Percentiles rank a stretch among this genome's conserved stretches.
Conservation (phyloP, 169 alveolate genomes). For the Toxoplasma gondii region DNA sequence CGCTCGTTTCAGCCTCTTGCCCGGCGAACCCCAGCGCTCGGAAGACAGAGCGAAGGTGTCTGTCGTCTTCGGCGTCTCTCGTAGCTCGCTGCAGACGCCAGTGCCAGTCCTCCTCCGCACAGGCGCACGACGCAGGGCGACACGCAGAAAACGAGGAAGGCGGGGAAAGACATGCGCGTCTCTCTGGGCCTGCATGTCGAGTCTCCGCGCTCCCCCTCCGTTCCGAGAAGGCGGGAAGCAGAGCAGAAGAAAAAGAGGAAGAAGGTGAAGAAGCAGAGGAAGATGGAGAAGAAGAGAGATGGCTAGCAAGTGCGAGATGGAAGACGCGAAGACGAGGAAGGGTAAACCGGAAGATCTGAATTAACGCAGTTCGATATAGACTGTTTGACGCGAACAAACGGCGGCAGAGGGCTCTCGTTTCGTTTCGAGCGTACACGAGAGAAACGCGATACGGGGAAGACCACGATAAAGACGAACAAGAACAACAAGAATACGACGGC, state of each 20-base stretch:
- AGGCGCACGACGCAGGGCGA: too few relatives aligned
- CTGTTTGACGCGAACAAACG: not conserved
- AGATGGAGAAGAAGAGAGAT: not conserved
- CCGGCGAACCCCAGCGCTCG: not conserved
- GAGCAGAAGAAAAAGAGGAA: not conserved
- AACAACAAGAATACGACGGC: not conserved
- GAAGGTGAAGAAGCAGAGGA: not conserved
- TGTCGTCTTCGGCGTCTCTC: not conserved
- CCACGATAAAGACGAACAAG: not conserved
- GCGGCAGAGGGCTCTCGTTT: not conserved
- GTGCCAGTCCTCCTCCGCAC: not conserved
- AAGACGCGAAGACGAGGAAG: not conserved
- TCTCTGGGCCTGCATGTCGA: too few relatives aligned
- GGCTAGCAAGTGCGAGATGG: not conserved
- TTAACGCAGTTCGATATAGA: not conserved
- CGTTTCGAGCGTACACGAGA: not conserved
- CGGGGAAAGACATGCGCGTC: too few relatives aligned
- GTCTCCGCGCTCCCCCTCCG: too few relatives aligned
- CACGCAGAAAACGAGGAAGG: too few relatives aligned
- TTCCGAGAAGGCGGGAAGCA: not conserved
- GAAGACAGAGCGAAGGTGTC: not conserved
- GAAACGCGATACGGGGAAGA: too few relatives aligned
- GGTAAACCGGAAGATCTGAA: not conserved
- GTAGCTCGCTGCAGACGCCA: not conserved
- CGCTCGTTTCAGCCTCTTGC: not conserved